Base-by-base conservation (phyloP, 1,284 basidiomycete species). In the Phenoliferia sp. region DNA sequence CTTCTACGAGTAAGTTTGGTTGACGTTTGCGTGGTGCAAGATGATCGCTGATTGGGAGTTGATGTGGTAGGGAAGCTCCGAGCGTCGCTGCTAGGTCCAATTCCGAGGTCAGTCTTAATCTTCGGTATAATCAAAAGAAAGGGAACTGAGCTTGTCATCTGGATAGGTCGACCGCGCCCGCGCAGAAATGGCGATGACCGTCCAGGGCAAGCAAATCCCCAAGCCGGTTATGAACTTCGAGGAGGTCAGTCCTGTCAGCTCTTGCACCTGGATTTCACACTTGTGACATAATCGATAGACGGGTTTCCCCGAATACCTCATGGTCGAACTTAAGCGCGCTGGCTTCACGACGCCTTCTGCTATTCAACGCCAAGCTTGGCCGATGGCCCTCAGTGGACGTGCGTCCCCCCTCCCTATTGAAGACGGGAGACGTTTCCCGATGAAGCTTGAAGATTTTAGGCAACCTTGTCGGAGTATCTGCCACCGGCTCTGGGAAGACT, bases 401-500 rank as follows among this genome's bases (percentile, higher is more conserved):
- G n/a, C n/a, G n/a, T 76, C 28, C 73, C 74, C 62, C 57, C 73
- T 31, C 64, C 74, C 64, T 69, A 17, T 48, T 12, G 22, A 48
- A 48, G 39, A 22, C 39, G 12, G 39, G 39, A 12, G 39, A 48
- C 15, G 22, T n/a, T n/a, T n/a, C n/a, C n/a, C n/a, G n/a, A n/a
- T n/a, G n/a, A n/a, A n/a, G n/a, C 22, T 22, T 7, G 10, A 34
- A 3, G n/a, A n/a, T n/a, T n/a, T n/a, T n/a, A n/a, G n/a, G n/a
- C 31, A 19, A n/a, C 32, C 52, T 64, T 48, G 28, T 56, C 34
- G 69, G 62, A 7, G 65, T 68, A 36, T 64, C 96, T 28, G 86
- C 90, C 70, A 99, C 96, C 17, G 96, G 96, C 22, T 92, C 89
- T 19, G 96, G 96, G 62, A 99, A 99, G 83, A 99, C 96, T 2